Conservation (phyloP, 192 early-diverging fungal genomes). For the Entomortierella chlamydospora region DNA sequence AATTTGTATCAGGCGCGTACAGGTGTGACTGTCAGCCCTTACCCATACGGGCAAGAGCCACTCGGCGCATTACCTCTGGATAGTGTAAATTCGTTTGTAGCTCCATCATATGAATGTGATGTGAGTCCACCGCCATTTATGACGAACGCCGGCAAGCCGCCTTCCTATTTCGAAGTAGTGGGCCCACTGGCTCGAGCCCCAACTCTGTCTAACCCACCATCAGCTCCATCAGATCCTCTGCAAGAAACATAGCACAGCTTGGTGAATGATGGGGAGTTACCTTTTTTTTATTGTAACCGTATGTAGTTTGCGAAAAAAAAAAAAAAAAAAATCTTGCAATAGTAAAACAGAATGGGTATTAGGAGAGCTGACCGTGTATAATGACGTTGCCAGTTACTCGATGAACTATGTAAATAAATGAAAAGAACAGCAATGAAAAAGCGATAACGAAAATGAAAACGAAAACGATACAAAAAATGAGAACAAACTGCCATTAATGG, state of each 20-base stretch:
- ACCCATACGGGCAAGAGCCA: conserved; percentile 19
- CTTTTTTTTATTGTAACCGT: too few species aligned
- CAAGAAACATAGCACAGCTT: background rate
- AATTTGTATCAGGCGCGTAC: conserved; percentile 16
- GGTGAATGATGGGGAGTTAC: too few species aligned
- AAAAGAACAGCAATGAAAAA: too few species aligned
- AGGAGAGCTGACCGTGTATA: too few species aligned
- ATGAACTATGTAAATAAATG: too few species aligned
- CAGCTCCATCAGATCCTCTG: background rate
- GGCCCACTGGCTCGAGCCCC: background rate
- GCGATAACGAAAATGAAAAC: too few species aligned
- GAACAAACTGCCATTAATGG: background rate
- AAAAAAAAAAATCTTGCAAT: too few species aligned
- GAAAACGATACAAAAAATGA: background rate
- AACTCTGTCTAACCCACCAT: background rate
- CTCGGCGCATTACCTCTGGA: background rate
- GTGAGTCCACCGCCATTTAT: conserved; percentile 44
- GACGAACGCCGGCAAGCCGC: conserved; percentile 19
- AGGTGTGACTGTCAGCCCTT: background rate
- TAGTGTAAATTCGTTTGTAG: conserved; percentile 20
- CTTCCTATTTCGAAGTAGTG: conserved; percentile 19
- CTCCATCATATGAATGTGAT: conserved; percentile 33
- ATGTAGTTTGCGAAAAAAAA: too few species aligned
- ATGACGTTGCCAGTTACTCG: too few species aligned
- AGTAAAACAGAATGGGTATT: too few species aligned